Percentiles rank a stretch among this genome's conserved stretches.
These are phyloP conservation scores for Amanita subjunquillea DNA, from an alignment of 768 basidiomycete genomes.

Conservation along the genomic window DNA sequence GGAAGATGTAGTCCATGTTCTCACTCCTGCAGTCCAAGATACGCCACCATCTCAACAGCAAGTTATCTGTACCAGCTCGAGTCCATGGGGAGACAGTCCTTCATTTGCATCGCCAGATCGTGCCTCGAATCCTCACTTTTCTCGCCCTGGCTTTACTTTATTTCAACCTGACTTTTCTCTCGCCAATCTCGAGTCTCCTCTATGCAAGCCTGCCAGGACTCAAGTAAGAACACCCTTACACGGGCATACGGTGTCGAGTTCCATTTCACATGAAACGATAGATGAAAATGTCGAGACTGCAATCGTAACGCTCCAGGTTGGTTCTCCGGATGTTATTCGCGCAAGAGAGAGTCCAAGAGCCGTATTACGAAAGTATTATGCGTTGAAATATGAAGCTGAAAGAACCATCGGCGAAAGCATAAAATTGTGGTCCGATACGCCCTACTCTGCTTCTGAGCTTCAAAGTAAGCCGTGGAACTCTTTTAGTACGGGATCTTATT, in stretches of 20 bases:
- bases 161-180: background rate
- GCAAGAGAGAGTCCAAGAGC: background rate
- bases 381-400: slow-evolving; percentile 2
- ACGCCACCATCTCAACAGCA: background rate
- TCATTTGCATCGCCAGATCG: background rate
- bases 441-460: background rate
- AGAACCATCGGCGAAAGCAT: background rate
- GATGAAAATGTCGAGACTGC: background rate
- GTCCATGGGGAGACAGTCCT: background rate
- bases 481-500: background rate
- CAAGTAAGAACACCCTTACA: background rate
- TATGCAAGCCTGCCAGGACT: background rate
- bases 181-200: background rate
- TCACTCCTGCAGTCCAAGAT: background rate
- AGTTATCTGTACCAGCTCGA: background rate
- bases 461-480: background rate
- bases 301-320: background rate
- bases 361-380: background rate
- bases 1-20: background rate
- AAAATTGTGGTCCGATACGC: slow-evolving; percentile 4
- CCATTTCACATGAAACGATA: background rate
- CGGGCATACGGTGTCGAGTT: background rate
- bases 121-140: background rate
- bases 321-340: background rate
- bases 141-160: background rate